These are phyloP conservation scores for Blastosporella zonata DNA, from an alignment of 1,284 basidiomycete genomes.

Conservation along the genomic window DNA sequence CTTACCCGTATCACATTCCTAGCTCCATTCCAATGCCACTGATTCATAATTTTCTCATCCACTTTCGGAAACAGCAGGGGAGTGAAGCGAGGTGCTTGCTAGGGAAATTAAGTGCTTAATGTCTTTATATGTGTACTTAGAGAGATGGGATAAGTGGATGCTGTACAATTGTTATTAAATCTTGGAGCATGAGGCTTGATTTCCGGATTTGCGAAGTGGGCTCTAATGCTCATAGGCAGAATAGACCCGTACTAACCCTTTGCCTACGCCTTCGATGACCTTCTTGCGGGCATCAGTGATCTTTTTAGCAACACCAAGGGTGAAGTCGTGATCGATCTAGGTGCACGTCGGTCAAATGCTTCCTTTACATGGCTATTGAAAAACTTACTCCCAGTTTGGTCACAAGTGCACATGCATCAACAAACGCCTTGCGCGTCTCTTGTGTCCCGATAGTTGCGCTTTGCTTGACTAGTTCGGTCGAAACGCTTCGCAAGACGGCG, in stretches of 20 bases:
- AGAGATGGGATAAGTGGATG: background rate
- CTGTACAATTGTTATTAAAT: conserved; percentile 4
- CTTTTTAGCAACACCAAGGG: conserved; percentile 58
- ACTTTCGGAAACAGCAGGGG: too few species aligned
- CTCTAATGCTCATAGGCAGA: conserved; percentile 37
- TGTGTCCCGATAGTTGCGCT: conserved; percentile 49
- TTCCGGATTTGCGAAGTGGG: too few species aligned
- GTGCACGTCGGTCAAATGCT: background rate
- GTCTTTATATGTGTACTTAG: conserved; percentile 2
- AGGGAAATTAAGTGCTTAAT: background rate
- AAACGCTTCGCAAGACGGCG: conserved; percentile 54
- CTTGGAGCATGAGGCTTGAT: conserved; percentile 4
- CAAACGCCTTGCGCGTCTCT: conserved; percentile 50
- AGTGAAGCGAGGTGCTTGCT: background rate
- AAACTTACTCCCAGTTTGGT: conserved; percentile 41
- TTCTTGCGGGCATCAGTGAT: conserved; percentile 66
- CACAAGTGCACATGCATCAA: conserved; percentile 46
- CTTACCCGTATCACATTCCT: background rate
- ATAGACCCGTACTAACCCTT: conserved; percentile 57
- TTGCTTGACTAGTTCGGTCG: conserved; percentile 45
- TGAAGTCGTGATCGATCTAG: conserved; percentile 66
- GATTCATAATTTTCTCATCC: too few species aligned
- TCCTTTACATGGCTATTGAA: background rate
- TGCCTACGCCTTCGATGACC: conserved; percentile 66
- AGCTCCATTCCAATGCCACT: too few species aligned